Evolutionary conservation across 2,329 filamentous ascomycete species (phyloP).

Genomic region (Bisporella sp.): DNA sequence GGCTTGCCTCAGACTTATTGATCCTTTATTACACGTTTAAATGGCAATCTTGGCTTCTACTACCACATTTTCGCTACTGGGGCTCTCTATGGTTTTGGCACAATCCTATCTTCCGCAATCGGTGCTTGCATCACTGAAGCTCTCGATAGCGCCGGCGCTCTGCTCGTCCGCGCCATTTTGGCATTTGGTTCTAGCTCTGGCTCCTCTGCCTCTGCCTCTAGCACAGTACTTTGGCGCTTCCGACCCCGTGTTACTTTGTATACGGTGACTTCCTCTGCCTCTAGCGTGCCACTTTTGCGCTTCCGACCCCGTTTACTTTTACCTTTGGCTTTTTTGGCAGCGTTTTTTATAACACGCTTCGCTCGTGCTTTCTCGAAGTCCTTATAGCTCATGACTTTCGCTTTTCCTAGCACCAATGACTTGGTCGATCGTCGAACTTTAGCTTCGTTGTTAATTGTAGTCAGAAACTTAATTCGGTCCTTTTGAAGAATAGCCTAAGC

Average conservation of each 20-base stretch:
- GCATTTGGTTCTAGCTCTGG: neutral
- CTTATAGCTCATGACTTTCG: constrained; percentile 27
- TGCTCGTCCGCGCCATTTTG: neutral
- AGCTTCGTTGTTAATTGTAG: constrained; percentile 3
- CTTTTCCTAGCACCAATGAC: constrained; percentile 8
- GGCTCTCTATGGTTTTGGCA: constrained; percentile 8
- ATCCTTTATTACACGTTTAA: neutral
- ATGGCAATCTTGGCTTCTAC: neutral
- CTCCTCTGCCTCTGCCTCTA: neutral
- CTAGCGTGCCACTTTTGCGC: constrained; percentile 1
- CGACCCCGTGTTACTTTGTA: neutral
- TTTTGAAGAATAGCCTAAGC: constrained; percentile 20
- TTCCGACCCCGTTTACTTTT: constrained; percentile 10
- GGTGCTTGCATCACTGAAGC: neutral
- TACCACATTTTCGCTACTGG: constrained; percentile 10
- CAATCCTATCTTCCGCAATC: constrained; percentile 4
- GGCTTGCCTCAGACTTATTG: neutral
- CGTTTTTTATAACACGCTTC: constrained; percentile 11
- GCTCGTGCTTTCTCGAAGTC: constrained; percentile 19
- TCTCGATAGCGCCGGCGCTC: neutral
- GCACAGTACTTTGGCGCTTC: neutral
- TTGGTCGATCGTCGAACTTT: constrained; percentile 8
- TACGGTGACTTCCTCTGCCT: neutral
- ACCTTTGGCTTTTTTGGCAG: constrained; percentile 5
- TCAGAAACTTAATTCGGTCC: constrained; percentile 23